phyloP scores from a whole-genome alignment of 2,329 filamentous ascomycete genomes.

The Nothopassalora personata region DNA sequence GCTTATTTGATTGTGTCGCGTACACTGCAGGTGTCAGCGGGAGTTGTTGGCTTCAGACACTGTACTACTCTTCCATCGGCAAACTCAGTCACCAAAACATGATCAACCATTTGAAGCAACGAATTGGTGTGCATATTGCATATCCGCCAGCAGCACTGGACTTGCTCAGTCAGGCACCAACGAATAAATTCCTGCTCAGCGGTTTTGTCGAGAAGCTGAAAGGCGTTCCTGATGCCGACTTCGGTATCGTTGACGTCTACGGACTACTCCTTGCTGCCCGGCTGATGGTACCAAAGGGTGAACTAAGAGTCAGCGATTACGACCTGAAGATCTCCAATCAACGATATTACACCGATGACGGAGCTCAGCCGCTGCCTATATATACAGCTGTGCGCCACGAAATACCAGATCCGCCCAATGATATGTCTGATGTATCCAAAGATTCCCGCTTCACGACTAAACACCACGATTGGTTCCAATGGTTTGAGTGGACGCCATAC shows the following conservation, averaged over 20 bases:
- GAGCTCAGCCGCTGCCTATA: conserved; percentile 81
- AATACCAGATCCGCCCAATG: conserved; percentile 62
- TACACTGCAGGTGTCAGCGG: conserved; percentile 95
- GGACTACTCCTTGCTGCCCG: conserved; percentile 79
- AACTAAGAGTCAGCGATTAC: conserved; percentile 66
- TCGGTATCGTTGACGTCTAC: conserved; percentile 91
- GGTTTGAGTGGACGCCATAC: conserved; percentile 93
- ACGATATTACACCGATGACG: conserved; percentile 66
- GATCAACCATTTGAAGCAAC: conserved; percentile 78
- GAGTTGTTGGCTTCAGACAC: conserved; percentile 87
- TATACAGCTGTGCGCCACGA: conserved; percentile 95
- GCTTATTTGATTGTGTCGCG: conserved; percentile 87
- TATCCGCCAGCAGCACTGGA: conserved; percentile 81
- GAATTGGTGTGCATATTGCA: conserved; percentile 82
- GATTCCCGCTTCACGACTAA: conserved; percentile 37
- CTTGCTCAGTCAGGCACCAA: conserved; percentile 78
- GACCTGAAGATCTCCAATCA: conserved; percentile 94
- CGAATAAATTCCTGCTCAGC: conserved; percentile 83
- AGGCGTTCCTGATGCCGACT: conserved; percentile 71
- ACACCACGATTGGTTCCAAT: conserved; percentile 77
- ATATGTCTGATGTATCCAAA: conserved; percentile 31
- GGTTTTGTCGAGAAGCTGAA: conserved; percentile 88
- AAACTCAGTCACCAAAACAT: conserved; percentile 62
- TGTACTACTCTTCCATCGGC: conserved; percentile 78
- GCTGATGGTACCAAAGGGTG: conserved; percentile 78